Percentiles rank a stretch among this genome's conserved stretches.
phyloP scores from a whole-genome alignment of 108 stramenopile species.

The Seminavis robusta region DNA sequence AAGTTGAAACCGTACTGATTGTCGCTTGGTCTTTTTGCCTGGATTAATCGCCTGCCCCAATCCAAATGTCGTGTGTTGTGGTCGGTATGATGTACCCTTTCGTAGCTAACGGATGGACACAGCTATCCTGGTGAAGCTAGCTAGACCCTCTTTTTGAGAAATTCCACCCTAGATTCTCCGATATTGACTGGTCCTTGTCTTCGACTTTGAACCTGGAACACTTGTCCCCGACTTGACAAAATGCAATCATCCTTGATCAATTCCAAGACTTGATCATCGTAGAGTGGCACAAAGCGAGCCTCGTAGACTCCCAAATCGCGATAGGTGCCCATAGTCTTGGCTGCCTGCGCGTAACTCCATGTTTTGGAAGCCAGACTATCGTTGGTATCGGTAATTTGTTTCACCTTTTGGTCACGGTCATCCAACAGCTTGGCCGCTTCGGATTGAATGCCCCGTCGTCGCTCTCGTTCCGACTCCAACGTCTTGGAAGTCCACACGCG shows the following conservation, averaged over 20 bases:
- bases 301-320: background rate
- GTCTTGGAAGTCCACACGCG: slow-evolving; percentile 2
- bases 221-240: background rate
- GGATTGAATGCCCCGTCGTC: background rate
- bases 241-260: background rate
- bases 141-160: no score
- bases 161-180: no score
- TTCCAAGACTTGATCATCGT: slow-evolving; percentile 3
- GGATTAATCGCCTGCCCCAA: no score
- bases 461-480: background rate
- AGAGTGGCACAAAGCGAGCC: background rate
- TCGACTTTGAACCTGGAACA: background rate
- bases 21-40: no score
- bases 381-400: background rate
- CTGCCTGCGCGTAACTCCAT: background rate
- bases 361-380: background rate
- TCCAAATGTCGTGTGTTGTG: no score
- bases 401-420: background rate
- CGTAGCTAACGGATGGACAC: no score
- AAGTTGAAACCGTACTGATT: no score
- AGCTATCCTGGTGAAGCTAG: no score
- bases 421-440: background rate
- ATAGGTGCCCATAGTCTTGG: background rate
- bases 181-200: no score
- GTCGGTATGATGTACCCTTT: no score